These are phyloP conservation scores for Erodium moschatum DNA, from an alignment of 441 rosid genomes.

Conservation along the genomic window DNA sequence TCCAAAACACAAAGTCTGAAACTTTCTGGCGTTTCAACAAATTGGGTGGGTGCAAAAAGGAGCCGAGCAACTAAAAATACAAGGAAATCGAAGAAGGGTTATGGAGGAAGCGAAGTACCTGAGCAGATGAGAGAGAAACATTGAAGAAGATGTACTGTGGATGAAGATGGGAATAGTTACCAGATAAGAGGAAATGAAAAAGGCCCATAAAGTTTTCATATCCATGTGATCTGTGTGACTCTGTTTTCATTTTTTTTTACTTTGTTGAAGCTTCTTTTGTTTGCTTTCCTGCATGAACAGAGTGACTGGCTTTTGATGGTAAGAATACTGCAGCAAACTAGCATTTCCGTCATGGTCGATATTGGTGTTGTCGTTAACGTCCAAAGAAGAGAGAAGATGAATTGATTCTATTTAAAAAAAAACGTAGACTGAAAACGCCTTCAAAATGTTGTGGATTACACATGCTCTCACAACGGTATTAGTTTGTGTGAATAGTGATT, in stretches of 20 bases:
- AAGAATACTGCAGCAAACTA: no score
- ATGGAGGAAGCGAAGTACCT: background rate
- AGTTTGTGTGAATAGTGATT: no score
- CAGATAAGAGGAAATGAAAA: background rate
- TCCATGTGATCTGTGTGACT: background rate
- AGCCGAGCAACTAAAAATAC: background rate
- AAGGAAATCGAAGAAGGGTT: background rate
- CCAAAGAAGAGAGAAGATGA: no score
- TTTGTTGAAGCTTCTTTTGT: background rate
- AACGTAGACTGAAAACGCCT: no score
- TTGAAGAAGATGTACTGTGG: background rate
- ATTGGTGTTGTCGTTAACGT: no score
- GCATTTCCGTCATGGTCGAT: no score
- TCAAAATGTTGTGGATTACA: no score
- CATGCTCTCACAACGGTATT: no score
- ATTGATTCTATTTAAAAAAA: no score
- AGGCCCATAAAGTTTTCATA: background rate
- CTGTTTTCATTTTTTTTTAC: background rate
- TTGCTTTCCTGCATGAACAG: background rate
- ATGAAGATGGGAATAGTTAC: background rate
- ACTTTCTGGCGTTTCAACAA: background rate
- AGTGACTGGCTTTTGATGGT: background rate
- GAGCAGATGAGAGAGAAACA: background rate
- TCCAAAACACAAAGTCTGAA: background rate
- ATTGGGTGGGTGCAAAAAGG: no score